Evolutionary conservation across 768 basidiomycete genomes (phyloP).

Genomic region (Leccinellum rugosiceps): DNA sequence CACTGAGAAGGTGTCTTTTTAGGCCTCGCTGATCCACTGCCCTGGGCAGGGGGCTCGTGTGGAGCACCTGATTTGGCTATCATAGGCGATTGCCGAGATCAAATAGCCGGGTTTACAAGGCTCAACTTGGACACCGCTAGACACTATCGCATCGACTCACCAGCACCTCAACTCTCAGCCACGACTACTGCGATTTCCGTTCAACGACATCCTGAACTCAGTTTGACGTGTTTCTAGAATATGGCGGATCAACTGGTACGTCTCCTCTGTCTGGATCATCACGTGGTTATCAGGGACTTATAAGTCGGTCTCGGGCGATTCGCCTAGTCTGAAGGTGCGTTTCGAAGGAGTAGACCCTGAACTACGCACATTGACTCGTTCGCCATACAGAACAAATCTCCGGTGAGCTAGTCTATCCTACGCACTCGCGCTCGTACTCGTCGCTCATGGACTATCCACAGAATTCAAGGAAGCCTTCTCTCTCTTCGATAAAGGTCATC

Average conservation of each 20-base stretch:
- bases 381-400: slow-evolving; percentile 76
- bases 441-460: slow-evolving; percentile 29
- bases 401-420: slow-evolving; percentile 46
- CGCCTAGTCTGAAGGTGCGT: slow-evolving; percentile 55
- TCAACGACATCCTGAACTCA: neutral
- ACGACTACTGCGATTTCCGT: slow-evolving; percentile 1
- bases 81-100: slow-evolving; percentile 34
- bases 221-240: slow-evolving; percentile 19
- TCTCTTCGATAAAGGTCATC: slow-evolving; percentile 87
- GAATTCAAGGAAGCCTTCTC: slow-evolving; percentile 99
- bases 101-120: slow-evolving; percentile 8
- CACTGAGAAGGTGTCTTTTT: neutral
- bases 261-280: slow-evolving; percentile 7
- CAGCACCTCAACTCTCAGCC: slow-evolving; percentile 1
- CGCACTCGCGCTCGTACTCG: neutral
- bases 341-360: neutral
- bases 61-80: slow-evolving; percentile 22
- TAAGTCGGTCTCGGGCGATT: slow-evolving; percentile 9
- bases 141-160: slow-evolving; percentile 7
- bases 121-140: neutral
- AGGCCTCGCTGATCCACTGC: neutral
- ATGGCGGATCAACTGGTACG: slow-evolving; percentile 62
- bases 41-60: slow-evolving; percentile 17
- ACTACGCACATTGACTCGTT: neutral
- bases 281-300: slow-evolving; percentile 13